A percentile compares a stretch with the other conserved stretches of the same genome.
Evolutionary conservation across 768 basidiomycete genomes (phyloP).

Genomic region (Hebeloma cylindrosporum): DNA sequence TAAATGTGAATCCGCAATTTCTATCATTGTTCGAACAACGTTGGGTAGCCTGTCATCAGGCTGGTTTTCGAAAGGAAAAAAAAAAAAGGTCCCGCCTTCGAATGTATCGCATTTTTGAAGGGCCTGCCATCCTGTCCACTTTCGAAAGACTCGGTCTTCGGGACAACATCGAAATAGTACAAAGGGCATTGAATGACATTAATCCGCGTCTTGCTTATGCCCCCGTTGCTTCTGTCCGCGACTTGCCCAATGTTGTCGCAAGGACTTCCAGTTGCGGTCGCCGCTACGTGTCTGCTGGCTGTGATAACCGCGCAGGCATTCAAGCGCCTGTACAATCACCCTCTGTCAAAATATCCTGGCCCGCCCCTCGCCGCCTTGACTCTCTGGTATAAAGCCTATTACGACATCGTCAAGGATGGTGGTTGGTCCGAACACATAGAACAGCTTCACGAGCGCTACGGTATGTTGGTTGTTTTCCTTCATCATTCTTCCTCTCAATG

Average conservation of each 20-base stretch:
- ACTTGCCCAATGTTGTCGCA: conserved; percentile 2
- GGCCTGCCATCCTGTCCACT: no score
- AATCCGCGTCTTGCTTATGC: not conserved
- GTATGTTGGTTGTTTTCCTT: conserved; percentile 19
- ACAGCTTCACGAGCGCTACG: conserved; percentile 36
- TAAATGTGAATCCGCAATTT: no score
- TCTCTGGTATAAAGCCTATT: conserved; percentile 34
- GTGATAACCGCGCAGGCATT: not conserved
- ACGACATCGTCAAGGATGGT: conserved; percentile 37
- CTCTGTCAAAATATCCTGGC: conserved; percentile 33
- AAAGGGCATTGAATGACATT: no score
- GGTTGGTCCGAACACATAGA: conserved; percentile 37
- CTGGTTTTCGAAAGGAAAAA: no score
- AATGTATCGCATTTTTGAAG: no score
- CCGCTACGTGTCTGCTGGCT: conserved; percentile 2
- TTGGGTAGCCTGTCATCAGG: no score
- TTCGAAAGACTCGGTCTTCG: no score
- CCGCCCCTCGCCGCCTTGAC: conserved; percentile 34
- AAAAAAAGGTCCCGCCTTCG: no score
- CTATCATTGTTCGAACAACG: no score
- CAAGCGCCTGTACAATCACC: conserved; percentile 19
- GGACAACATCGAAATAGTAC: no score
- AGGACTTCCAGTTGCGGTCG: conserved; percentile 4
- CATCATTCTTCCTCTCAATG: not conserved
- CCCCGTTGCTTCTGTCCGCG: not conserved